Percentiles rank a stretch among this genome's conserved stretches.
Evolutionary conservation across 148 eudicot genomes (phyloP).

Genomic region (Beta vulgaris): DNA sequence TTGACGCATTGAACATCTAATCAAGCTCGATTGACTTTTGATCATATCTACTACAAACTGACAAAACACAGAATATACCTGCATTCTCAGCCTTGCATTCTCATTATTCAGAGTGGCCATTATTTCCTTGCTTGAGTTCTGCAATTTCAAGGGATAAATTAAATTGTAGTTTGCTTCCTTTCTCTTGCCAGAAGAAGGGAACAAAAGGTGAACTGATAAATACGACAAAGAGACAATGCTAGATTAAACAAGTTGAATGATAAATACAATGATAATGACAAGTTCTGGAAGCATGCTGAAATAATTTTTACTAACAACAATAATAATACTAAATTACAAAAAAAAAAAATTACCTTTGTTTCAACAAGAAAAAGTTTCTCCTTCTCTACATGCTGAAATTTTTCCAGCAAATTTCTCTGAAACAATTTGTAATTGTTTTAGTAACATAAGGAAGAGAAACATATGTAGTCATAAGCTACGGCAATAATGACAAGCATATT

Average conservation of each 20-base stretch:
- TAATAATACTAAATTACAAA: background rate
- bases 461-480: background rate
- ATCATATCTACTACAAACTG: background rate
- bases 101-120: constrained; percentile 44
- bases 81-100: constrained; percentile 48
- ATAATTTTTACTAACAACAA: background rate
- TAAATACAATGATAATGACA: background rate
- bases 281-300: background rate
- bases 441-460: background rate
- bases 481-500: constrained; percentile 2
- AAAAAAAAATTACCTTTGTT: constrained; percentile 49
- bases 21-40: background rate
- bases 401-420: constrained; percentile 44
- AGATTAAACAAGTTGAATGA: background rate
- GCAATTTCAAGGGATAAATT: constrained; percentile 18
- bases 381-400: constrained; percentile 45
- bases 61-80: constrained; percentile 45
- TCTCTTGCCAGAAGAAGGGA: background rate
- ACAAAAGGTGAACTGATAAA: constrained; percentile 15
- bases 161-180: background rate
- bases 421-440: background rate
- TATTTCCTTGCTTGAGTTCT: constrained; percentile 53
- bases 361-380: constrained; percentile 48
- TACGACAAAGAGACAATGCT: background rate
- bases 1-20: background rate